Conservation (phyloP, 2,329 filamentous ascomycete genomes). For the Aspergillus pseudotamarii region DNA sequence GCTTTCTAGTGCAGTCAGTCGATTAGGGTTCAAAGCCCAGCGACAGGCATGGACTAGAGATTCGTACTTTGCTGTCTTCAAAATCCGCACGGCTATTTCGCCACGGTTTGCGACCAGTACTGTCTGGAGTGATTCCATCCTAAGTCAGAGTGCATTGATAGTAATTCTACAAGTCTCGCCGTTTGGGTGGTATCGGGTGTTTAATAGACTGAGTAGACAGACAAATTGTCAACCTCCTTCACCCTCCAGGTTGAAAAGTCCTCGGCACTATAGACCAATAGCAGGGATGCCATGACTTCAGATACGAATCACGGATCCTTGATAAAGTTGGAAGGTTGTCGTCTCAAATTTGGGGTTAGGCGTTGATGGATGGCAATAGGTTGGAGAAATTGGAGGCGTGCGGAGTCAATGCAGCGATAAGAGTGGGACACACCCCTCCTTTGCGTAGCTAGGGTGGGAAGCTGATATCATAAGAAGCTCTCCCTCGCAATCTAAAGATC, state of each 20-base stretch:
- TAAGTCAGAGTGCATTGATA: neutral
- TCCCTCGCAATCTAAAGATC: neutral
- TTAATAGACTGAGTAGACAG: neutral
- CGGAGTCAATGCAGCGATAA: conserved; percentile 4
- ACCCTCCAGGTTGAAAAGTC: neutral
- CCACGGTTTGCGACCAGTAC: conserved; percentile 63
- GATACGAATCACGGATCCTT: neutral
- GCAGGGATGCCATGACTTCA: neutral
- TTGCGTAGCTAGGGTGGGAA: neutral
- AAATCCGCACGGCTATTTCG: conserved; percentile 60
- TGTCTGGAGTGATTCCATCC: conserved; percentile 49
- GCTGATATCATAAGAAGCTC: neutral
- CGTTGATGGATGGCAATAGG: neutral
- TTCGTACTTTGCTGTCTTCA: conserved; percentile 50
- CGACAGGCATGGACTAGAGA: neutral
- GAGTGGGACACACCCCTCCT: conserved; percentile 3
- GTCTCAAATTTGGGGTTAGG: neutral
- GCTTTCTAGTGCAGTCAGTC: conserved; percentile 27
- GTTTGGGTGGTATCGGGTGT: neutral
- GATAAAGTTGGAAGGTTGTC: neutral
- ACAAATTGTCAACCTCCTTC: neutral
- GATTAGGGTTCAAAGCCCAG: neutral
- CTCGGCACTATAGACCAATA: conserved; percentile 12
- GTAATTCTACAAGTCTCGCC: neutral
- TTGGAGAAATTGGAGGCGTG: conserved; percentile 10